Percentiles rank a stretch among this genome's conserved stretches.
Evolutionary conservation across 2,329 filamentous ascomycete species (phyloP).

Genomic region (Sarocladium kiliense): DNA sequence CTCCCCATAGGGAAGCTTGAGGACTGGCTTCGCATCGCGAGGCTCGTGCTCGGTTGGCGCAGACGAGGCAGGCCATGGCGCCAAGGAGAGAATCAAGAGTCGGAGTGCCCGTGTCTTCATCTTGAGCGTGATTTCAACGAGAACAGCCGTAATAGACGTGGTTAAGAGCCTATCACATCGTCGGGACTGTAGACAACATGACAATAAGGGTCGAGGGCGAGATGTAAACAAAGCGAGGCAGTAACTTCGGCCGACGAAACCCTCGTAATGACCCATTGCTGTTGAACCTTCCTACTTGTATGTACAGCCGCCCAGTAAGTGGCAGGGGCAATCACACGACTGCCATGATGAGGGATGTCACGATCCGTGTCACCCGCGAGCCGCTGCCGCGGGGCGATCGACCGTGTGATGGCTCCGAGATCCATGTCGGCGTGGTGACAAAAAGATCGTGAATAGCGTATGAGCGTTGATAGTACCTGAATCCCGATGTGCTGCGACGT

Average conservation of each 20-base stretch:
- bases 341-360: neutral
- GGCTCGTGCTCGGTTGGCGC: neutral
- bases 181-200: too few relatives aligned
- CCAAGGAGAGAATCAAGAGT: neutral
- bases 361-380: neutral
- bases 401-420: neutral
- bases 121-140: neutral
- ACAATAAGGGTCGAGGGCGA: neutral
- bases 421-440: neutral
- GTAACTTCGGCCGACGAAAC: neutral
- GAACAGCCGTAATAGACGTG: neutral
- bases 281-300: neutral
- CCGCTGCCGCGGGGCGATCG: neutral
- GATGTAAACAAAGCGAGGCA: neutral
- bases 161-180: neutral
- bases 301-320: neutral
- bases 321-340: neutral
- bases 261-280: neutral
- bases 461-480: neutral
- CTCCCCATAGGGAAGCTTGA: slow-evolving; percentile 1
- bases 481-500: neutral
- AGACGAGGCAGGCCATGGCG: neutral
- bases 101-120: neutral
- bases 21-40: neutral
- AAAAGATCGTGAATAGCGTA: neutral